These are phyloP conservation scores for Pholiota molesta DNA, from an alignment of 768 basidiomycete genomes.

Conservation along the genomic window DNA sequence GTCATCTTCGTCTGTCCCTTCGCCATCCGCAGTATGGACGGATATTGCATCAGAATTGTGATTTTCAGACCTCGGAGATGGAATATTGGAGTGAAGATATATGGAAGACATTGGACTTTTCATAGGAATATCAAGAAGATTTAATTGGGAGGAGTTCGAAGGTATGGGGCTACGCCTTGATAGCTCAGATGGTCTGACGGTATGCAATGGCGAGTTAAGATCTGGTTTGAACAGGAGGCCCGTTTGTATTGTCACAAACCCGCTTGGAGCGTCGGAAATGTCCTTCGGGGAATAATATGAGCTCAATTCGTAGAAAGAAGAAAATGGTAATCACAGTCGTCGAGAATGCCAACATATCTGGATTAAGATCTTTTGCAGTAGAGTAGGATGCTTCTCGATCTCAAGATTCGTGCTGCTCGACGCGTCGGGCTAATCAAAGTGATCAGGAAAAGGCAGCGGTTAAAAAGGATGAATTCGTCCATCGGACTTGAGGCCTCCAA, in stretches of 20 bases:
- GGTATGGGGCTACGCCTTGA: neutral
- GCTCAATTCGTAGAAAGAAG: neutral
- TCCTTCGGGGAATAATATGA: neutral
- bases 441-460: neutral
- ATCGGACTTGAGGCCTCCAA: neutral
- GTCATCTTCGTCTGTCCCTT: conserved; percentile 26
- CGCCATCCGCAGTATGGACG: conserved; percentile 19
- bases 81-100: neutral
- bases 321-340: neutral
- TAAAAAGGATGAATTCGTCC: neutral
- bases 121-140: neutral
- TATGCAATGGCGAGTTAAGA: neutral
- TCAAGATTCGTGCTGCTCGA: neutral
- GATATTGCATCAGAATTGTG: conserved; percentile 9
- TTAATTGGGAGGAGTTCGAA: neutral
- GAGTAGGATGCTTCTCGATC: neutral
- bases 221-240: neutral
- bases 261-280: neutral
- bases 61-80: neutral
- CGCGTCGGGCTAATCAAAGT: neutral
- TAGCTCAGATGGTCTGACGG: neutral
- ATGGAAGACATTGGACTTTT: neutral
- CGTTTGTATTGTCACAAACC: neutral
- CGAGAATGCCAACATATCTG: neutral
- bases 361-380: neutral